phyloP scores from a whole-genome alignment of 116 monocot species.

The Thalassia testudinum region DNA sequence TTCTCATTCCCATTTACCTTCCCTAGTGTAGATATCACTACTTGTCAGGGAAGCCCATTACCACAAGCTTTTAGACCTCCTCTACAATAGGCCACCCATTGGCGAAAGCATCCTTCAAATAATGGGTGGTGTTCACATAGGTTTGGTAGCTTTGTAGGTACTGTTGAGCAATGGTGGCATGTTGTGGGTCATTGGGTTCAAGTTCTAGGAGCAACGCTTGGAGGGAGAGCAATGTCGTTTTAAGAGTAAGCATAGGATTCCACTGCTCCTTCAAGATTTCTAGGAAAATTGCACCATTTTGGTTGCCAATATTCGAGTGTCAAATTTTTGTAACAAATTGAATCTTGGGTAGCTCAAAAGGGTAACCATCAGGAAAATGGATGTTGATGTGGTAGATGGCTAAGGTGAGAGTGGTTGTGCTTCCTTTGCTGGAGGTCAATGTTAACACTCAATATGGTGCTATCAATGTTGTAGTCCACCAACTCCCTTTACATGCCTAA shows the following conservation, averaged over 20 bases:
- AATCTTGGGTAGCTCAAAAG: constrained; percentile 99
- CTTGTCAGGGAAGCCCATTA: constrained; percentile 95
- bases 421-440: constrained; percentile 34
- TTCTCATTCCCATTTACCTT: constrained; percentile 81
- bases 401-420: constrained; percentile 56
- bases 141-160: constrained; percentile 59
- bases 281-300: constrained; percentile 97
- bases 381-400: no score
- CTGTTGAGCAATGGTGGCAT: constrained; percentile 97
- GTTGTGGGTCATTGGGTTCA: constrained; percentile 92
- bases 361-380: constrained; percentile 83
- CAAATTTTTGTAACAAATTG: constrained; percentile 95
- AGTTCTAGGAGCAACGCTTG: constrained; percentile 90
- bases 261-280: constrained; percentile 98
- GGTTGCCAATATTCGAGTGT: constrained; percentile 98
- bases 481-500: constrained; percentile 93
- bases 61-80: constrained; percentile 57
- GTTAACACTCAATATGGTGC: constrained; percentile 59
- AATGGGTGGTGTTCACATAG: constrained; percentile 63
- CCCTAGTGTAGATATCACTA: constrained; percentile 52
- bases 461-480: constrained; percentile 68
- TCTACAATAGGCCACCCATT: constrained; percentile 30
- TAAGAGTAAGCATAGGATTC: constrained; percentile 94
- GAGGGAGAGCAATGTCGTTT: constrained; percentile 84
- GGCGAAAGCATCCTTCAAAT: constrained; percentile 93